Evolutionary conservation across 1,139 yeast genomes (phyloP).

Genomic region (Magnusiomyces sp.): DNA sequence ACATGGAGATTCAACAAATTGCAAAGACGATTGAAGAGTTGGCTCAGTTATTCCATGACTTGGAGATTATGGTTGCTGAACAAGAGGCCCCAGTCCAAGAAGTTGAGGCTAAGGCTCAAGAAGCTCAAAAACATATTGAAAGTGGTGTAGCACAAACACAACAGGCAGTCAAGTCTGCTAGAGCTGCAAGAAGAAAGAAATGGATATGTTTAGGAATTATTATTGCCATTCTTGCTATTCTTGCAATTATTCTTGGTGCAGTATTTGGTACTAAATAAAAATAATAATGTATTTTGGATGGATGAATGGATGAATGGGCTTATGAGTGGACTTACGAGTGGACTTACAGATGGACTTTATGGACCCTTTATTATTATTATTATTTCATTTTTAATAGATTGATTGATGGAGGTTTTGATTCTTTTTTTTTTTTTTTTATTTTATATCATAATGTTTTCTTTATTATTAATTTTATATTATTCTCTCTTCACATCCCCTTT

Average conservation of each 20-base stretch:
- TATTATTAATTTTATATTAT: neutral
- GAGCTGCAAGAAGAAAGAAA: conserved; percentile 86
- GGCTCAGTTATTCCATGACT: conserved; percentile 88
- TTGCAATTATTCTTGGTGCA: conserved; percentile 49
- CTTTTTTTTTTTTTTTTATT: neutral
- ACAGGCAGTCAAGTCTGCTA: conserved; percentile 82
- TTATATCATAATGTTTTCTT: neutral
- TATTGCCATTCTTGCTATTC: conserved; percentile 56
- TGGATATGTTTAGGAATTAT: conserved; percentile 74
- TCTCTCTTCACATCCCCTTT: neutral
- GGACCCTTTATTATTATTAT: conserved; percentile 1
- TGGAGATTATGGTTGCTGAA: conserved; percentile 94
- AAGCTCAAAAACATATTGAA: conserved; percentile 86
- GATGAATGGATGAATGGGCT: too few relatives aligned
- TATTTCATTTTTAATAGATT: neutral
- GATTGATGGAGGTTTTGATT: conserved; percentile 1
- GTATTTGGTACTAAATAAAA: conserved; percentile 29
- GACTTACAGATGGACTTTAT: too few relatives aligned
- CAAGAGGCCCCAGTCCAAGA: conserved; percentile 86
- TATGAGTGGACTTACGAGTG: too few relatives aligned
- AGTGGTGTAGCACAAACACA: conserved; percentile 92
- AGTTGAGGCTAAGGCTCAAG: conserved; percentile 70
- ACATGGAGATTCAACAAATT: conserved; percentile 87
- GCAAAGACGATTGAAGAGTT: conserved; percentile 95
- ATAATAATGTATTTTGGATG: too few relatives aligned